Base-by-base conservation (phyloP, 1,284 basidiomycete species). In the Microbotryomycetes sp. region DNA sequence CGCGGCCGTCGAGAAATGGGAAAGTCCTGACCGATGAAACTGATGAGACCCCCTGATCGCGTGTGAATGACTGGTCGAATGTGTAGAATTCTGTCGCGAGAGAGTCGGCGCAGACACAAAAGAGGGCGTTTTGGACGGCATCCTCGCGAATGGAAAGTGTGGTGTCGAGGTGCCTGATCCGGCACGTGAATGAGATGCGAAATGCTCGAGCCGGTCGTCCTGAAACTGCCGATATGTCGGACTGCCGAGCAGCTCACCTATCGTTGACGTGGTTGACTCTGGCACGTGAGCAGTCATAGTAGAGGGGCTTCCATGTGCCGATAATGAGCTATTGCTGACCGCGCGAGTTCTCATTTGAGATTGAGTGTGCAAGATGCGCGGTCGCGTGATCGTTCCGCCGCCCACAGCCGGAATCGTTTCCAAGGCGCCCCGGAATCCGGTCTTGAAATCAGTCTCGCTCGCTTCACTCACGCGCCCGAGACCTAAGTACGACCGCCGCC, bases 391-490 rank as follows among this genome's bases (percentile, higher is more conserved):
- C 0, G 81, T 82, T 1, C 87, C 87, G 27, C 87, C 87, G 30
- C 88, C 87, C 11, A 89, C 84, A 15, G 88, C 87, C 1, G 87
- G 85, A 61, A 87, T 83, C 0, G 84, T 84, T 69, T 86, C 84
- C 66, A 82, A 86, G 61, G n/a, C n/a, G n/a, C n/a, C n/a, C n/a
- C n/a, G n/a, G n/a, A n/a, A n/a, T 83, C 49, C 13, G 18, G 24
- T 51, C 18, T 23, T 16, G 24, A 15, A 16, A 41, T 41, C 35
- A 11, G 35, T 18, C 18, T 41, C 35, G 81, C n/a, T 78, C 11
- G 9, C 9, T 41, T 41, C 35, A 11, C 11, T 18, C 35, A 41
- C 35, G 13, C 21, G 29, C 18, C 54, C 64, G 4, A n/a, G 21
- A 18, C 41, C 47, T 31, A 23, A 45, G 23, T 27, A 30, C n/a